Percentiles rank a stretch among this genome's conserved stretches.
Evolutionary conservation across 495 filamentous ascomycete genomes (phyloP).

Genomic region (Terfezia claveryi): DNA sequence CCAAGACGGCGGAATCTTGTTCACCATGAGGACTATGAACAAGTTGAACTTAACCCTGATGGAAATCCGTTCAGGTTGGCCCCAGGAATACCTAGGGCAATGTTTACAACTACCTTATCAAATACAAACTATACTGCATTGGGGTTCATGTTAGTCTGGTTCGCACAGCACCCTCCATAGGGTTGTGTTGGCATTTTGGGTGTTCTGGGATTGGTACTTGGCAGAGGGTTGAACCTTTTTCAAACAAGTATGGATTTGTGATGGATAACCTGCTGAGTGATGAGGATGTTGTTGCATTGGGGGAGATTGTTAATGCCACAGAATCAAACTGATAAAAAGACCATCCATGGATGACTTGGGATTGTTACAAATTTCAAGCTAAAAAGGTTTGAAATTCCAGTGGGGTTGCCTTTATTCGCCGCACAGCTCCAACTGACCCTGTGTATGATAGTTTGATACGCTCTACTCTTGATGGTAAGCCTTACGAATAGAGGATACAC

Average conservation of each 20-base stretch:
- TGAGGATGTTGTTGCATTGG: conserved; percentile 27
- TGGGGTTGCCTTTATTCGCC: conserved; percentile 12
- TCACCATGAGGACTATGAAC: conserved; percentile 32
- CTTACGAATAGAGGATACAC: background rate
- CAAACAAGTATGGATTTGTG: conserved; percentile 26
- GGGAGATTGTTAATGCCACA: conserved; percentile 21
- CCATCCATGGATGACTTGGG: conserved; percentile 39
- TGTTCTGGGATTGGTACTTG: conserved; percentile 33
- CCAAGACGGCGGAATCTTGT: conserved; percentile 33
- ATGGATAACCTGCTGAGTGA: conserved; percentile 31
- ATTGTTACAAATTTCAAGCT: conserved; percentile 36
- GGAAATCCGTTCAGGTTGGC: conserved; percentile 22
- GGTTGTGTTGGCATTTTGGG: conserved; percentile 31
- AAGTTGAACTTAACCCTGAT: conserved; percentile 20
- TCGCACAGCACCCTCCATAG: no score
- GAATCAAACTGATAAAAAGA: conserved; percentile 11
- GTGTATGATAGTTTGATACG: background rate
- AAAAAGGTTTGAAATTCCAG: conserved; percentile 25
- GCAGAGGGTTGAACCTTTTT: conserved; percentile 31
- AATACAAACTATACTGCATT: conserved; percentile 26
- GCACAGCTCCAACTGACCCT: no score
- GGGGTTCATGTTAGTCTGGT: no score
- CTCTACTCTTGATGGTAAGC: background rate
- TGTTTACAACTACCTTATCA: conserved; percentile 29
- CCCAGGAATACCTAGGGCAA: conserved; percentile 30